A percentile compares a stretch with the other conserved stretches of the same genome.
phyloP scores from a whole-genome alignment of 2,329 filamentous ascomycete species.

The Diaporthe longicolla region DNA sequence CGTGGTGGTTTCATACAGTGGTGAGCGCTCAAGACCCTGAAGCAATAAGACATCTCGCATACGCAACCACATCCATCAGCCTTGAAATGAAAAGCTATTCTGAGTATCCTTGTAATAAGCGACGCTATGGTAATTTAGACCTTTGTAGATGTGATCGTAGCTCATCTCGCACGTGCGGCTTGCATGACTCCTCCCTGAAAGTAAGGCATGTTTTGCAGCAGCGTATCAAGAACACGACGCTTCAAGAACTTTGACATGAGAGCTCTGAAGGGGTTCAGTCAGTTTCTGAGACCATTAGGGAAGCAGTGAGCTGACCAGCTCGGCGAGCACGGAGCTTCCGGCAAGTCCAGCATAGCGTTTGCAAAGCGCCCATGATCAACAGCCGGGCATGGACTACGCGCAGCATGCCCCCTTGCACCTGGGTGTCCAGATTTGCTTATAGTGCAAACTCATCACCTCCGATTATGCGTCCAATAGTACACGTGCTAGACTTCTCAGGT shows the following conservation, averaged over 20 bases:
- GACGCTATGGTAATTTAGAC: no score
- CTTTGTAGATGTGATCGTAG: no score
- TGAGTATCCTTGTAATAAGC: no score
- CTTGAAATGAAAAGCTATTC: no score
- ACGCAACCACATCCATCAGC: no score
- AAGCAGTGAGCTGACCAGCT: no score
- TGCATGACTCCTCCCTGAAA: constrained; percentile 42
- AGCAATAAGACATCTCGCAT: no score
- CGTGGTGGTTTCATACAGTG: no score
- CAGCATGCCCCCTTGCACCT: background rate
- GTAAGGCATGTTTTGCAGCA: constrained; percentile 30
- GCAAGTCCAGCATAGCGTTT: background rate
- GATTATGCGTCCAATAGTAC: background rate
- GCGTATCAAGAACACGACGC: constrained; percentile 40
- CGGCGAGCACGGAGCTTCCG: no score
- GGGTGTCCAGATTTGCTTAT: background rate
- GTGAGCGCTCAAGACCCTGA: no score
- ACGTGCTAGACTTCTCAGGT: background rate
- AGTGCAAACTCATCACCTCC: background rate
- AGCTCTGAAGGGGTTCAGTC: constrained; percentile 39
- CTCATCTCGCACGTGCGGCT: constrained; percentile 29
- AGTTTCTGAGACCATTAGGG: constrained; percentile 5
- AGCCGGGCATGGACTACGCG: background rate
- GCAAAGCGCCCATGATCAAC: background rate
- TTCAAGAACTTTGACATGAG: constrained; percentile 41